Evolutionary conservation across 2,329 filamentous ascomycete species (phyloP).

Genomic region (Botrytis squamosa): DNA sequence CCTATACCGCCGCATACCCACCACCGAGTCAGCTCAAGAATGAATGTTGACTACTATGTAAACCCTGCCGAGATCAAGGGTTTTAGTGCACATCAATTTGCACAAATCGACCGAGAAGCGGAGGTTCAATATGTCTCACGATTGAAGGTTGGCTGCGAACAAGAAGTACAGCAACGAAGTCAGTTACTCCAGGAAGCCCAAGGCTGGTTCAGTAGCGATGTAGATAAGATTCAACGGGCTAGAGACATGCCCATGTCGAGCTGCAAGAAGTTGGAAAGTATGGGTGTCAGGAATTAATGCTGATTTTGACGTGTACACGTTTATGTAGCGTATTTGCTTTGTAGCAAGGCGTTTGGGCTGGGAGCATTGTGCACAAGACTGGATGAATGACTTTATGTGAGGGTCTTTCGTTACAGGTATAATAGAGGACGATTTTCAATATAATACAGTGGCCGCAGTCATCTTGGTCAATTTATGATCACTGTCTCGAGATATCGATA

Average conservation of each 20-base stretch:
- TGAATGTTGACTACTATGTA: conserved; percentile 81
- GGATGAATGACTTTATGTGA: not conserved
- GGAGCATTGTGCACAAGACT: conserved; percentile 22
- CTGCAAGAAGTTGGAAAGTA: conserved; percentile 54
- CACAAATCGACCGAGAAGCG: conserved; percentile 72
- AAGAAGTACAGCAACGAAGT: conserved; percentile 59
- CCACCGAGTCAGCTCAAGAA: conserved; percentile 66
- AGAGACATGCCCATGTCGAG: conserved; percentile 57
- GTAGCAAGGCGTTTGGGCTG: conserved; percentile 35
- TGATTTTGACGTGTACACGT: conserved; percentile 20
- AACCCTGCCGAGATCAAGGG: conserved; percentile 74
- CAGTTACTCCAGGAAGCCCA: conserved; percentile 63
- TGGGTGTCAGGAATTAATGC: conserved; percentile 41
- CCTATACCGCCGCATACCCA: conserved; percentile 70
- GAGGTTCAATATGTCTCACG: conserved; percentile 70
- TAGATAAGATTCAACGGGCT: conserved; percentile 52
- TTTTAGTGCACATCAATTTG: conserved; percentile 67
- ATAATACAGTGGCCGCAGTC: conserved; percentile 3
- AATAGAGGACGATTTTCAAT: conserved; percentile 13
- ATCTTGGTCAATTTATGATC: not conserved
- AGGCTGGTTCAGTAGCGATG: conserved; percentile 68
- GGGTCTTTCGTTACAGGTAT: not conserved
- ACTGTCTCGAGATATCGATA: not conserved
- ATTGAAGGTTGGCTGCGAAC: conserved; percentile 70
- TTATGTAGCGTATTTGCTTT: conserved; percentile 26